Evolutionary conservation across 352 stramenopile species (phyloP).

Genomic region (Thraustochytrium striatum): DNA sequence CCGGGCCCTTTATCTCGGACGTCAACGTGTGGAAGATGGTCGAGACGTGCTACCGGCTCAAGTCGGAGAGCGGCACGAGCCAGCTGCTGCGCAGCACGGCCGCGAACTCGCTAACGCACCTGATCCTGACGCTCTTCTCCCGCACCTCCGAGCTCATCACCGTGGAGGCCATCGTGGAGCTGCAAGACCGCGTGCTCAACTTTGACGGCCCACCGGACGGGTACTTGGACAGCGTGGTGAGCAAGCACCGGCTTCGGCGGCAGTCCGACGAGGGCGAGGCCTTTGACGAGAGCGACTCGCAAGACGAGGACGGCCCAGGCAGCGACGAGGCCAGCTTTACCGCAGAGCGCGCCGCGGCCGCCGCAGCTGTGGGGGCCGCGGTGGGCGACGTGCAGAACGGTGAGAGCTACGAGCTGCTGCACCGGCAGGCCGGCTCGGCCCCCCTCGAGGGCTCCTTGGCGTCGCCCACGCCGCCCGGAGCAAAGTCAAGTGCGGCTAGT

Average conservation of each 20-base stretch:
- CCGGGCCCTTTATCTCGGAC: conserved; percentile 76
- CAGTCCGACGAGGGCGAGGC: not conserved
- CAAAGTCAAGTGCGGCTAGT: not conserved
- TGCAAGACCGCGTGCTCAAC: not conserved
- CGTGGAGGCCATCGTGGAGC: not conserved
- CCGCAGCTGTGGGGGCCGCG: not conserved
- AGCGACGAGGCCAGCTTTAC: not conserved
- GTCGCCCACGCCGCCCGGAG: not conserved
- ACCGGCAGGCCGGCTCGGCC: not conserved
- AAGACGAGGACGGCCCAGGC: not conserved
- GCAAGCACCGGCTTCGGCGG: not conserved
- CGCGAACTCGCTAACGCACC: conserved; percentile 90
- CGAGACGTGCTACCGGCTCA: conserved; percentile 92
- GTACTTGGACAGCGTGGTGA: not conserved
- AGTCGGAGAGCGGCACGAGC: conserved; percentile 67
- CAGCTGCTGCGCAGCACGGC: conserved; percentile 85
- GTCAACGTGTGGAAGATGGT: conserved; percentile 91
- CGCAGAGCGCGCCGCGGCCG: not conserved
- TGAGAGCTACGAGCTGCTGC: not conserved
- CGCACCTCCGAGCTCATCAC: conserved; percentile 61
- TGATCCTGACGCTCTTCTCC: conserved; percentile 93
- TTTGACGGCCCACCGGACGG: conserved; percentile 16
- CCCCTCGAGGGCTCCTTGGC: not conserved
- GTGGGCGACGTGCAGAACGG: not conserved
- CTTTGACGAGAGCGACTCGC: not conserved